Evolutionary conservation across 495 filamentous ascomycete genomes (phyloP), one percentile per base, ranked within the genome.

Genomic region (Penicillium desertorum): DNA sequence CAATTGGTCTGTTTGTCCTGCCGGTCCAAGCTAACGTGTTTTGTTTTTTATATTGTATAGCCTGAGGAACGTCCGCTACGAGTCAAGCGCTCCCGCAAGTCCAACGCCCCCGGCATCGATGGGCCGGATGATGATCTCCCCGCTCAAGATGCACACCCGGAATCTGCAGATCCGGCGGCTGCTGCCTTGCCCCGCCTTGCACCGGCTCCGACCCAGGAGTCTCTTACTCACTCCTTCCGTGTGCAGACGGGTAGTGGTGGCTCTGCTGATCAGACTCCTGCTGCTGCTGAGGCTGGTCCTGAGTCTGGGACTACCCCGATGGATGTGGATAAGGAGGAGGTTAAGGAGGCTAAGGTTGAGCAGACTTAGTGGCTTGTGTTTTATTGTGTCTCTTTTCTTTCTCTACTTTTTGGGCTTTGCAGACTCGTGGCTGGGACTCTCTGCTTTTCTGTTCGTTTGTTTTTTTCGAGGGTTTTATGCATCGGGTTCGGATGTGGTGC

Each of bases 41-140:
- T 22, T 50, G 25, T 48, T n/a, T 50, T 17, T 20, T 17, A 7
- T 27, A 12, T 30, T 34, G 36, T n/a, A 17, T 48, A 96, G 91
- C 91, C 91, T 16, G 87, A 93, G 75, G 91, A 96, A 71, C 92
- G 94, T 60, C 92, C 92, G 16, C 79, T 96, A 49, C 88, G 92
- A 55, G 85, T 86, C 30, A 97, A 97, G 79, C 88, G 92, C 45
- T 86, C 87, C 32, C 88, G 78, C 34, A 82, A 81, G 53, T 74
- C 71, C 16, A 75, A 71, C 41, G 45, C 59, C 19, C 45, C 63
- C 12, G 64, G 62, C 9, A 42, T 56, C 29, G 71, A 71, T 22
- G 69, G 64, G 10, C 71, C 53, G 20, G 63, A 70, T 7, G 58
- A 62, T 5, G 68, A 62, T 5, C 52, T 62, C 4, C 59, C 54